Conservation (phyloP, 1,284 basidiomycete species). For the Cryptococcus amylolentus region DNA sequence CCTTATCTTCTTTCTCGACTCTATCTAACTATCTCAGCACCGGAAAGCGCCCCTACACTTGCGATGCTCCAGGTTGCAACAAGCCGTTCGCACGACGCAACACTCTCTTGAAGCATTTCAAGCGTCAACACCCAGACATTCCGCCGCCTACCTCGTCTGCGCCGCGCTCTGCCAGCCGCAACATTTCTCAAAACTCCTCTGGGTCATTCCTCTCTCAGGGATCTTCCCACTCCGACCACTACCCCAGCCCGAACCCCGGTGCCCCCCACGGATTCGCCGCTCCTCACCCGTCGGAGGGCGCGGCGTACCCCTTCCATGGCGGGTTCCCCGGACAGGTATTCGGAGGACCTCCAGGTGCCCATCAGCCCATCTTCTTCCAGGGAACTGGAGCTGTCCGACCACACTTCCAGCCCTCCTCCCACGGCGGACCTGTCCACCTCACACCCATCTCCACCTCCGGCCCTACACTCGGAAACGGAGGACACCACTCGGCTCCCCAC, state of each 20-base stretch:
- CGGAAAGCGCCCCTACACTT: constrained; percentile 42
- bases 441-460: constrained; percentile 13
- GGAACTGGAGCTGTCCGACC: constrained; percentile 6
- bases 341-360: constrained; percentile 13
- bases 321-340: constrained; percentile 24
- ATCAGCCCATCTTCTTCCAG: constrained; percentile 8
- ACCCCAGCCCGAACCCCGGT: constrained; percentile 9
- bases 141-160: constrained; percentile 28
- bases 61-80: constrained; percentile 31
- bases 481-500: not conserved
- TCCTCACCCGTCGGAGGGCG: constrained; percentile 39
- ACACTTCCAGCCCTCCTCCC: constrained; percentile 4
- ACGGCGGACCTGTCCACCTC: constrained; percentile 5
- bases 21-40: constrained; percentile 23
- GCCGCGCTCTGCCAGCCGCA: constrained; percentile 1
- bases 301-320: constrained; percentile 33
- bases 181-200: constrained; percentile 2
- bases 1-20: constrained; percentile 12
- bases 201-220: constrained; percentile 16
- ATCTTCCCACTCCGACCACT: constrained; percentile 20
- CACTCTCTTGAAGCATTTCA: constrained; percentile 45
- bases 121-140: constrained; percentile 38
- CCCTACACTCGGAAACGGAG: constrained; percentile 3
- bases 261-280: constrained; percentile 39
- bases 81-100: constrained; percentile 42